These are phyloP conservation scores for Hanseniaspora thailandica DNA, from an alignment of 805 yeast species.

Conservation along the genomic window DNA sequence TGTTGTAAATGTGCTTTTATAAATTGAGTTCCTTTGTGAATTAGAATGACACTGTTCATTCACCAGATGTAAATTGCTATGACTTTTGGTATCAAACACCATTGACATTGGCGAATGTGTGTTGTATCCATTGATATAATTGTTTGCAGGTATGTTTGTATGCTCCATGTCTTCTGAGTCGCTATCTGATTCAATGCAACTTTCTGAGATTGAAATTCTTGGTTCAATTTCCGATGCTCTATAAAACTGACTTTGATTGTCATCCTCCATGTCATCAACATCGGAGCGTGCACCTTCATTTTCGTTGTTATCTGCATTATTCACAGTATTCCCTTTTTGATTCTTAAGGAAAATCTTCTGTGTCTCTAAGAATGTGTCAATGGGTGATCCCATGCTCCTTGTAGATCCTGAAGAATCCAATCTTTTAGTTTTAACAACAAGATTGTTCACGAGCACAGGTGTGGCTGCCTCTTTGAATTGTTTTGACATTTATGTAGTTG, in stretches of 20 bases:
- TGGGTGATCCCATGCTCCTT: conserved; percentile 3
- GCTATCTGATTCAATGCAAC: conserved; percentile 10
- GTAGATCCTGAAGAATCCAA: conserved; percentile 3
- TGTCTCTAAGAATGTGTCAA: conserved; percentile 10
- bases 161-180: conserved; percentile 1
- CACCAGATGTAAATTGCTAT: neutral
- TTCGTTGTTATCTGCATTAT: neutral
- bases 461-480: neutral
- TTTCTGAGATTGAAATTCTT: conserved; percentile 7
- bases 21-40: neutral
- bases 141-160: neutral
- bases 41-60: neutral
- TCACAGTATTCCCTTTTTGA: neutral
- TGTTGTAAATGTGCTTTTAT: neutral
- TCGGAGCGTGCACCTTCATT: neutral
- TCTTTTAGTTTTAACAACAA: conserved; percentile 5
- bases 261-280: neutral
- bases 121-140: neutral
- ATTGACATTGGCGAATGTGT: neutral
- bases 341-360: neutral
- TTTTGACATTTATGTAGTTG: too few species aligned
- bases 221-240: neutral
- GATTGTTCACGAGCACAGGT: neutral
- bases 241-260: neutral
- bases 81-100: neutral